Percentiles rank a stretch among this genome's conserved stretches.
phyloP scores from a whole-genome alignment of 805 yeast species.

The Jamesozyma hellenica region DNA sequence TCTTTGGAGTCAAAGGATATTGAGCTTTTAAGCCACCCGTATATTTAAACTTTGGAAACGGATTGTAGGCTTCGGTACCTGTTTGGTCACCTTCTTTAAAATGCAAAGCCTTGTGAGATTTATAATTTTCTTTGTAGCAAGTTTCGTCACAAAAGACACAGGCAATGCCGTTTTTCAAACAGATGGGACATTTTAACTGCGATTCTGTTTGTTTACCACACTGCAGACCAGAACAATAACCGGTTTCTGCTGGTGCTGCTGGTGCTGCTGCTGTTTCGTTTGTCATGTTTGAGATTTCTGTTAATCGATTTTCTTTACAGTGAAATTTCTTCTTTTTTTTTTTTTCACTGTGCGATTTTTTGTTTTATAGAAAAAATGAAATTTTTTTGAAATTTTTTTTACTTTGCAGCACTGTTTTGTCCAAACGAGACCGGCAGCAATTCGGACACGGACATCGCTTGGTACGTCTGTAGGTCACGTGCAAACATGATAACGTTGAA shows the following conservation, averaged over 20 bases:
- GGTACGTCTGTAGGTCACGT: no score
- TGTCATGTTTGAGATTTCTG: no score
- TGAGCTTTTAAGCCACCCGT: constrained; percentile 67
- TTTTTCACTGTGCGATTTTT: no score
- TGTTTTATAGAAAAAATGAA: no score
- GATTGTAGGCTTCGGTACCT: constrained; percentile 50
- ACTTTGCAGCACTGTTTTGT: no score
- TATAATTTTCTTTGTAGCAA: constrained; percentile 70
- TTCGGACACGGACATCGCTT: no score
- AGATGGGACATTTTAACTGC: constrained; percentile 78
- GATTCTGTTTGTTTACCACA: constrained; percentile 80
- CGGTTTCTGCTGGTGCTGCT: no score
- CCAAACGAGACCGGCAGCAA: no score
- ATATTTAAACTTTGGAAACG: constrained; percentile 71
- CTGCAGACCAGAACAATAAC: constrained; percentile 62
- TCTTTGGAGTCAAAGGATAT: constrained; percentile 71
- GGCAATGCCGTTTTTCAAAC: constrained; percentile 60
- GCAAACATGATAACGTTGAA: constrained; percentile 56
- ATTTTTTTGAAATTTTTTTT: no score
- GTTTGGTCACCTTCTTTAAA: constrained; percentile 39
- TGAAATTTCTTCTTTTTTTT: no score
- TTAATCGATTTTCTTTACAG: no score
- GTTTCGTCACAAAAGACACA: constrained; percentile 70
- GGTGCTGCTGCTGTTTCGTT: no score
- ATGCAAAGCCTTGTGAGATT: constrained; percentile 68